Conservation (phyloP, 495 filamentous ascomycete species). For the Penicillium macrosclerotiorum region DNA sequence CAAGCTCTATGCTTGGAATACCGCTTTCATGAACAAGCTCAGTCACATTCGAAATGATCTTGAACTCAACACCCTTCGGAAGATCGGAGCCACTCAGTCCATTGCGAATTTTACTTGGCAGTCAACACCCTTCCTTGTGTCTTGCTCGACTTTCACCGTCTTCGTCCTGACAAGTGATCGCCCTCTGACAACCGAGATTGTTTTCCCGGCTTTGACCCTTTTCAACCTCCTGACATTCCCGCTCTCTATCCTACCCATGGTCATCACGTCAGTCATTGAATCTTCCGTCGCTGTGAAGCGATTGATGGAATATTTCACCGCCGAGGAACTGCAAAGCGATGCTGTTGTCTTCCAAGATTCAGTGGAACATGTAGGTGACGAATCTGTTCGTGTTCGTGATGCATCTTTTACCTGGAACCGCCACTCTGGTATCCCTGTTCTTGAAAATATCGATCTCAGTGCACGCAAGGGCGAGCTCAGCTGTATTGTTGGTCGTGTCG, state of each 20-base stretch:
- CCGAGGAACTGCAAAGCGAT: constrained; percentile 87
- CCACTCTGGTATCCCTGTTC: constrained; percentile 56
- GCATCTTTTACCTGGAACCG: constrained; percentile 95
- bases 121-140: constrained; percentile 98
- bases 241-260: constrained; percentile 91
- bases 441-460: constrained; percentile 80
- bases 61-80: constrained; percentile 91
- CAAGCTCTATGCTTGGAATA: constrained; percentile 97
- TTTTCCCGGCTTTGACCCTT: constrained; percentile 89
- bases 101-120: constrained; percentile 98
- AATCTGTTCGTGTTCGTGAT: constrained; percentile 77
- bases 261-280: constrained; percentile 95
- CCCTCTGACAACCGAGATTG: constrained; percentile 88
- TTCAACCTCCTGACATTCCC: constrained; percentile 96
- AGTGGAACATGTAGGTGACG: constrained; percentile 72
- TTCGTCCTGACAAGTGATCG: constrained; percentile 79
- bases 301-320: constrained; percentile 78
- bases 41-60: constrained; percentile 92
- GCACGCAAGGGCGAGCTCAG: constrained; percentile 87
- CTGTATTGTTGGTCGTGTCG: constrained; percentile 94
- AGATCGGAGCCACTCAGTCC: constrained; percentile 90
- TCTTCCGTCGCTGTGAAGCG: constrained; percentile 88
- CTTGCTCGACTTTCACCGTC: constrained; percentile 92
- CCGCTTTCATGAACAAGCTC: constrained; percentile 95
- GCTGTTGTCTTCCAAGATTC: constrained; percentile 69